Evolutionary conservation across 2,329 filamentous ascomycete species (phyloP).

Genomic region (Ophiostoma himal-ulmi): DNA sequence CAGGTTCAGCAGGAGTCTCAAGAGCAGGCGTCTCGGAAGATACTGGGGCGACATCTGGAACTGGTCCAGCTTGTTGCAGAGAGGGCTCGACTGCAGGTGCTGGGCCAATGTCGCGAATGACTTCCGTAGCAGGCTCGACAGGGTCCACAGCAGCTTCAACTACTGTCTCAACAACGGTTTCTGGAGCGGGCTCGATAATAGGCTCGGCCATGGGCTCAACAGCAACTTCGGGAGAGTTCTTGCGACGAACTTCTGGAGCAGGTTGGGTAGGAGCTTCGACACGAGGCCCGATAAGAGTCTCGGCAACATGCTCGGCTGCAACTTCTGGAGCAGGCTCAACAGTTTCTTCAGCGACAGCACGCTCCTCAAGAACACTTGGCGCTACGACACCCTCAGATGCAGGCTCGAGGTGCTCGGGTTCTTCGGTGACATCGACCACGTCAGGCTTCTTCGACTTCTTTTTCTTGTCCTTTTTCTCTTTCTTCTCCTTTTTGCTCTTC

Average conservation of each 20-base stretch:
- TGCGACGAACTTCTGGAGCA: neutral
- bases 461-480: constrained; percentile 12
- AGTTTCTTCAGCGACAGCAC: neutral
- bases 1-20: neutral
- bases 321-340: neutral
- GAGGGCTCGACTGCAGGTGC: neutral
- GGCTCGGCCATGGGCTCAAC: constrained; percentile 4
- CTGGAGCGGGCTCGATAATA: neutral
- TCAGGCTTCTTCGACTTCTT: neutral
- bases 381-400: neutral
- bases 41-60: too few species aligned
- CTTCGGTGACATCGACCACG: neutral
- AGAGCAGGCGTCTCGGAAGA: neutral
- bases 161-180: neutral
- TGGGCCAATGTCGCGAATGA: neutral
- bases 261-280: neutral
- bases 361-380: neutral
- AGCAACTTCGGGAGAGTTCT: neutral
- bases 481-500: constrained; percentile 18
- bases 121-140: neutral
- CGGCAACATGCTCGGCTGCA: neutral
- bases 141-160: neutral
- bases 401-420: neutral
- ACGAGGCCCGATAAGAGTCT: neutral
- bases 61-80: neutral